These are phyloP conservation scores for Calonectria hawksworthii DNA, from an alignment of 2,329 filamentous ascomycete species.

Conservation along the genomic window DNA sequence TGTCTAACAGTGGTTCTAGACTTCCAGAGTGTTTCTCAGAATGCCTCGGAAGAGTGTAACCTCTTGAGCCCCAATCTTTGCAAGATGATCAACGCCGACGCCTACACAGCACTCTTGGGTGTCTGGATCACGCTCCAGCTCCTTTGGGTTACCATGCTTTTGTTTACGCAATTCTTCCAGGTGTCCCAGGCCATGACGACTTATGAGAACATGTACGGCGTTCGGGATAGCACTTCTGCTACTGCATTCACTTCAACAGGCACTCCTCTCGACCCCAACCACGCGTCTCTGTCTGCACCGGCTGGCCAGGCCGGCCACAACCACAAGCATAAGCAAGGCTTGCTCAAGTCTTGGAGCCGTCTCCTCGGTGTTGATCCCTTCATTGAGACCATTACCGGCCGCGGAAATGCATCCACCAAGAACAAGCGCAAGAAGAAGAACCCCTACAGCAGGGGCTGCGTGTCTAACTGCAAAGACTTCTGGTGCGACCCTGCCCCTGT, in stretches of 20 bases:
- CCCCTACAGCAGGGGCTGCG: slow-evolving; percentile 85
- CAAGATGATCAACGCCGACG: slow-evolving; percentile 81
- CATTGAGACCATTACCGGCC: slow-evolving; percentile 89
- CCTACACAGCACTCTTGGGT: slow-evolving; percentile 84
- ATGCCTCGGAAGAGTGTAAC: slow-evolving; percentile 74
- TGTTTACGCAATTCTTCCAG: slow-evolving; percentile 94
- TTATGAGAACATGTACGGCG: slow-evolving; percentile 94
- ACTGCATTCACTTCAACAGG: slow-evolving; percentile 85
- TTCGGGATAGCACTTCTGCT: slow-evolving; percentile 72
- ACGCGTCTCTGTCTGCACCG: slow-evolving; percentile 72
- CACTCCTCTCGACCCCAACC: slow-evolving; percentile 76
- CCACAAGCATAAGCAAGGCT: slow-evolving; percentile 72
- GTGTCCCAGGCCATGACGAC: slow-evolving; percentile 94
- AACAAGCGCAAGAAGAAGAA: slow-evolving; percentile 75
- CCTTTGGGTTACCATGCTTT: slow-evolving; percentile 96
- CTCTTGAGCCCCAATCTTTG: slow-evolving; percentile 83
- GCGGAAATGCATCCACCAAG: slow-evolving; percentile 74
- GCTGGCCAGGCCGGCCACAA: slow-evolving; percentile 59
- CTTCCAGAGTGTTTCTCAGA: slow-evolving; percentile 70
- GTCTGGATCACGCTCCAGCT: slow-evolving; percentile 88
- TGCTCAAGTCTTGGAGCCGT: slow-evolving; percentile 84
- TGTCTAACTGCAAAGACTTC: slow-evolving; percentile 96
- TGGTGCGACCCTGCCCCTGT: slow-evolving; percentile 92
- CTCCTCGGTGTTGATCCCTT: slow-evolving; percentile 94
- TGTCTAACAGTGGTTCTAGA: slow-evolving; percentile 60